Evolutionary conservation across 345 rosid species (phyloP), one percentile per base, ranked within the genome.

Genomic region (Brassica juncea): DNA sequence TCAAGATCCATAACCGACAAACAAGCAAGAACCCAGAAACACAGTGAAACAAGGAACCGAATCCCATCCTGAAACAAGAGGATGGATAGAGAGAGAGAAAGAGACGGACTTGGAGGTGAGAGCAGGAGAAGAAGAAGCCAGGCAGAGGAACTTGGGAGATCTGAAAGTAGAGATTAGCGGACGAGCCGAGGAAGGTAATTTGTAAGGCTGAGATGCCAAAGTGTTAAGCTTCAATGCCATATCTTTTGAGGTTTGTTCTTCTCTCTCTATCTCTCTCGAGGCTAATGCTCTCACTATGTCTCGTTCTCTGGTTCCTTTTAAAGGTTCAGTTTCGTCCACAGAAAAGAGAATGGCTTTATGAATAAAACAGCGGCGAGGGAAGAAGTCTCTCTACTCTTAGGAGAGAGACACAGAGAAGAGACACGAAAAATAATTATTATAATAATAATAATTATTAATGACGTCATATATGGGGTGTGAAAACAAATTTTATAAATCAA

Each of bases 191-290:
- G 90, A 84, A 55, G 93, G 75, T 44, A 87, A 65, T 74, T 84
- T 87, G 78, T 80, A 87, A n/a, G 92, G 78, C 62, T 89, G 94
- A 60, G 73, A 81, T 74, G 78, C 37, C 77, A 87, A 83, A 62
- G 91, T 84, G 69, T 86, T 89, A 71, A 92, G 84, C 87, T 86
- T 92, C 74, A 92, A 84, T 69, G 98, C 92, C 97, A 92, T 87
- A 2, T 23, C 5, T 52, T 16, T 16, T 65, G 39, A 23, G 52
- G 35, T 39, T 32, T 9, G 6, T 25, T 39, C 4, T 39, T 68
- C 25, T 49, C 59, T 44, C 27, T 39, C 16, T 11, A 2, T 37
- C 49, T 42, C 49, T 42, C 25, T 34, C 49, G 2, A 42, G 69
- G 69, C 63, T 44, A 25, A 62, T 44, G 73, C 74, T 5, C 19